Evolutionary conservation across 768 basidiomycete genomes (phyloP), one percentile per base, ranked within the genome.

Genomic region (Imleria badia): DNA sequence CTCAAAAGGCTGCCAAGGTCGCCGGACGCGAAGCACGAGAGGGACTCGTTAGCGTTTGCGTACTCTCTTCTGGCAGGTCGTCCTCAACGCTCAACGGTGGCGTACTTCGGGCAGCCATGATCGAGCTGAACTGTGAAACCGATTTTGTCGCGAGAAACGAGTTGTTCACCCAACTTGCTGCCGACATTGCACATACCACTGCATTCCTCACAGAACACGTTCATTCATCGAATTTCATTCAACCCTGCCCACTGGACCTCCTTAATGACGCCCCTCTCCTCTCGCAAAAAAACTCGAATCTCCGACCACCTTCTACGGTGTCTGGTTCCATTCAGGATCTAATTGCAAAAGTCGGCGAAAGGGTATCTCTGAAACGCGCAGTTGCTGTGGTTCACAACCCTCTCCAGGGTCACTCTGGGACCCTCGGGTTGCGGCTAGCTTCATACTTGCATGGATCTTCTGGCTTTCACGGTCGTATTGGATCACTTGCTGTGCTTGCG

Each of bases 121-220:
- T 98, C 52, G 95, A 98, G 71, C 76, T 97, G 56, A 92, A 91
- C 62, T 98, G 95, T 75, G 95, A 98, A 75, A 97, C 95, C 48
- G 95, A 98, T 74, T 98, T 97, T 67, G 95, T 98, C 29, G 91
- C 86, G 22, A 75, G 91, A 59, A 95, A 92, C 63, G 82, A 87
- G 54, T 76, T 93, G 13, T 98, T 98, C 64, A 78, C 83, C 15
- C 78, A 78, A 50, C 81, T 95, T 36, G 87, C 89, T 13, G 77
- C 79, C 38, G 85, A 91, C 62, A 86, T 97, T 60, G 88, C 92
- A 15, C 86, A 90, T 61, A 93, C 91, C 1, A 84, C 87, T 33
- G 92, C 92, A 7, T 89, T 85, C 65, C 75, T 91, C 40, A 71
- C 82, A 0, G 82, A 84, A 43, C 67, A 73, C n/a, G 61, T 60